phyloP scores from a whole-genome alignment of 208 protist genomes.

The Leishmania mexicana region DNA sequence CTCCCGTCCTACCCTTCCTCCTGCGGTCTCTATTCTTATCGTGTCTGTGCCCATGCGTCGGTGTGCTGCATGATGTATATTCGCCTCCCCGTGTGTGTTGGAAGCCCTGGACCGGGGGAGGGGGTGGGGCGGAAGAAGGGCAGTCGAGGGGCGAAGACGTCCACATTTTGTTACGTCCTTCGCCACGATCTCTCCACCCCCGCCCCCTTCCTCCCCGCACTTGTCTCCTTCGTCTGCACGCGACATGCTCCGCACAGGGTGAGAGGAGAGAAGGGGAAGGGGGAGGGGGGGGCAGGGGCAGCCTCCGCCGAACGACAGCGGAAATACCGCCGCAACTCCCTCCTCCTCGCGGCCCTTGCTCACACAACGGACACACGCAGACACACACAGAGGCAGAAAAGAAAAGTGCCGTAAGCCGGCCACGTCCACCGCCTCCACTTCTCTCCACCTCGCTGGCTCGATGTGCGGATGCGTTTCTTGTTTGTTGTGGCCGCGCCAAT shows the following conservation, averaged over 20 bases:
- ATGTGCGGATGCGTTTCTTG: background rate
- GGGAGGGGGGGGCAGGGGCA: background rate
- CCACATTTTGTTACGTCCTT: background rate
- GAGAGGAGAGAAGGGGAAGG: background rate
- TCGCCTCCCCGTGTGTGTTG: background rate
- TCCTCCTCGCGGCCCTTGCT: background rate
- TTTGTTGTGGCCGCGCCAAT: background rate
- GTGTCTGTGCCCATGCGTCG: background rate
- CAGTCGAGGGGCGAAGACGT: background rate
- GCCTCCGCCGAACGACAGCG: background rate
- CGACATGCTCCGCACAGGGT: background rate
- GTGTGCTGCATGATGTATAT: slow-evolving; percentile 3
- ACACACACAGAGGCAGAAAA: background rate
- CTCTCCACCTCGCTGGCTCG: background rate
- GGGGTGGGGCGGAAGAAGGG: background rate
- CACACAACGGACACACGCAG: background rate
- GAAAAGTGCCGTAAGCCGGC: background rate
- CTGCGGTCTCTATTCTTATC: background rate
- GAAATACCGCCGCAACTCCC: background rate
- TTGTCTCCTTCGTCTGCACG: background rate
- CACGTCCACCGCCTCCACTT: background rate
- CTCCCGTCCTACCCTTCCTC: background rate
- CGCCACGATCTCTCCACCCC: background rate
- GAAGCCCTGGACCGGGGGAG: background rate
- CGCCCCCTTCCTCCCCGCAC: too few species aligned